Base-by-base conservation (phyloP, 768 basidiomycete species). In the Punctularia strigosozonata region DNA sequence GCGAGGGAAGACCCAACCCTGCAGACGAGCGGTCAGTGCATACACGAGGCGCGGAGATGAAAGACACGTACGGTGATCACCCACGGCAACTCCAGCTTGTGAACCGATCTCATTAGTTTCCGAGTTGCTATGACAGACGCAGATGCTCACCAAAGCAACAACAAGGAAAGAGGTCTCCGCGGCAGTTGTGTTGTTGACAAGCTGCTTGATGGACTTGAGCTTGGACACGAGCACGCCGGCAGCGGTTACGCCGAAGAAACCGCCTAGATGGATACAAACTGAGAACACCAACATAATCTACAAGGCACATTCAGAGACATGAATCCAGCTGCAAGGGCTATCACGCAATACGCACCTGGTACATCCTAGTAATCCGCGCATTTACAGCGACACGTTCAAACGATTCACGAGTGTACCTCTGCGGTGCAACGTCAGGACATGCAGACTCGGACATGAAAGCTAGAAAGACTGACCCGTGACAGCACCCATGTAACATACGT, bases 1-100 rank as follows among this genome's bases (percentile, higher is more conserved):
- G 15, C 71, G 61, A 25, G 73, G 61, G 37, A 63, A 69, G 15
- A 58, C 43, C 68, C 66, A 68, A 3, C 75, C 75, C 71, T 75
- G 33, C 10, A 39, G 23, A 26, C 10, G 34, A 18, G 23, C 31
- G 23, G n/a, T 26, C n/a, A 20, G n/a, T 39, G 25, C 24, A 13
- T 12, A 14, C 6, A 31, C n/a, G 6, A 41, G 14, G 23, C 22
- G 1, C 8, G 4, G 12, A 31, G 18, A 25, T 36, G 38, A 18
- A 6, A 25, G 3, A n/a, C n/a, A 52, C 65, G 31, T 44, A 70
- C 72, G 41, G 68, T 38, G 39, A 58, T 31, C 19, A 68, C 48
- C 73, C 73, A 75, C 2, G 72, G 73, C 4, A 70, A 37, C 15
- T 58, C 45, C 6, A 66, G 47, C 71, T 71, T 19, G 13, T 25